Evolutionary conservation across 305 asterid genomes (phyloP).

Genomic region (Rubia tinctorum): DNA sequence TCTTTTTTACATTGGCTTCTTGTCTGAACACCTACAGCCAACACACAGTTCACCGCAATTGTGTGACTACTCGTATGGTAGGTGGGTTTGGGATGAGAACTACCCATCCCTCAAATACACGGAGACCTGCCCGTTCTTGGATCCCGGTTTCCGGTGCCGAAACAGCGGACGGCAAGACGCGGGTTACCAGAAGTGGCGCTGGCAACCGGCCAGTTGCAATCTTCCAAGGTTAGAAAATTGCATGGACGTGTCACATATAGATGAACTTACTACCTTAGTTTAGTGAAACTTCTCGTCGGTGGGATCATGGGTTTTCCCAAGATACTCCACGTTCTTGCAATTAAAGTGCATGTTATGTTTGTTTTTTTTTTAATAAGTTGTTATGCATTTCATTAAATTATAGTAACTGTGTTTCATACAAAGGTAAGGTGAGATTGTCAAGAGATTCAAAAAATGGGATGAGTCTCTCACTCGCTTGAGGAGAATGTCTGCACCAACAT

Average conservation of each 20-base stretch:
- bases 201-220: slow-evolving; percentile 68
- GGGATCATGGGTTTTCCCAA: background rate
- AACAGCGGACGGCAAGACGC: slow-evolving; percentile 51
- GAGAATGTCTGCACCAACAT: no score
- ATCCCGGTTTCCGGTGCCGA: slow-evolving; percentile 80
- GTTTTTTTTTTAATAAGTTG: background rate
- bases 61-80: slow-evolving; percentile 66
- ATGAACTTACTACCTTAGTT: background rate
- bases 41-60: background rate
- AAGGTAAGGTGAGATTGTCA: no score
- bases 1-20: slow-evolving; percentile 28
- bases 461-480: no score
- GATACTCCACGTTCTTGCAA: background rate
- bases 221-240: slow-evolving; percentile 59
- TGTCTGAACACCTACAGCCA: slow-evolving; percentile 32
- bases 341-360: background rate
- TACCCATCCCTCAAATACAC: slow-evolving; percentile 37
- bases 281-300: background rate
- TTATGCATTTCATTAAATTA: no score
- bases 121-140: slow-evolving; percentile 79
- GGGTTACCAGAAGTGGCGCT: slow-evolving; percentile 72
- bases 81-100: slow-evolving; percentile 65
- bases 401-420: no score
- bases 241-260: background rate
- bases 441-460: no score